Evolutionary conservation across 129 eudicot genomes (phyloP).

Genomic region (Oenanthe sinensis): DNA sequence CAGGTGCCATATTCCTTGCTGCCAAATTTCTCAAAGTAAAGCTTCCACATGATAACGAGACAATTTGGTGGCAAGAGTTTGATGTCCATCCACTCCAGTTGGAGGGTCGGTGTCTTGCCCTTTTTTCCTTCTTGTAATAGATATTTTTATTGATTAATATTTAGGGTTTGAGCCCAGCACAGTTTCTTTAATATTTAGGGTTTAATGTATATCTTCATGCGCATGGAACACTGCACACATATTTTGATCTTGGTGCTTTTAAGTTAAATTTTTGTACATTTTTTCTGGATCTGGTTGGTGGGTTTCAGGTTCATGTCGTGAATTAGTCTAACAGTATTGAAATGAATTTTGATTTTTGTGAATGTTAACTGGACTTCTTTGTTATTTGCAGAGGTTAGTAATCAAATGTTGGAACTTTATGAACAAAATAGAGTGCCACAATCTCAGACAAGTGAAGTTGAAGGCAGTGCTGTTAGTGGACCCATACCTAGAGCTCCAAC

Average conservation of each 20-base stretch:
- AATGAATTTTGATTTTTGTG: background rate
- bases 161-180: conserved; percentile 1
- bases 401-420: conserved; percentile 88
- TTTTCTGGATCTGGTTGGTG: conserved; percentile 2
- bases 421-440: conserved; percentile 76
- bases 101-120: conserved; percentile 61
- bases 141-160: background rate
- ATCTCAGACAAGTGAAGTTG: conserved; percentile 84
- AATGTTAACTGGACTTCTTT: background rate
- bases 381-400: conserved; percentile 72
- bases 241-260: background rate
- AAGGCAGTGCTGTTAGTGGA: conserved; percentile 59
- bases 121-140: background rate
- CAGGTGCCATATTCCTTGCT: conserved; percentile 97
- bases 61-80: conserved; percentile 99
- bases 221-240: background rate
- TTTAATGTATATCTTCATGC: background rate
- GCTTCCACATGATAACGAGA: conserved; percentile 89
- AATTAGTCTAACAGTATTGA: background rate
- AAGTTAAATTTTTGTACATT: background rate
- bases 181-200: too few relatives aligned
- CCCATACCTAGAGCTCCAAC: conserved; percentile 38
- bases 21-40: conserved; percentile 97
- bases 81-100: conserved; percentile 97
- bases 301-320: background rate